Conservation (phyloP, 768 basidiomycete genomes). For the Termitomyces bulborhizus region DNA sequence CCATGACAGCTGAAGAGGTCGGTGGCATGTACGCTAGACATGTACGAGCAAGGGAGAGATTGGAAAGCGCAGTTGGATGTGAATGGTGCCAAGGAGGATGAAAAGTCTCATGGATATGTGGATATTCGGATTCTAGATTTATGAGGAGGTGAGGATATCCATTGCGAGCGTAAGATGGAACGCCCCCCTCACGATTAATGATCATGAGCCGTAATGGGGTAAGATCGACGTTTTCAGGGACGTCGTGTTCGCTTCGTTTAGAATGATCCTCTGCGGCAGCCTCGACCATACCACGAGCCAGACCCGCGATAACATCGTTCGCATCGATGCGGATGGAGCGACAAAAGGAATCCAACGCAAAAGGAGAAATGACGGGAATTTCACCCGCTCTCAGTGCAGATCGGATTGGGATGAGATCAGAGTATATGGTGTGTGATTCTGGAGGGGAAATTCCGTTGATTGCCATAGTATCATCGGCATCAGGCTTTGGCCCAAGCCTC, state of each 20-base stretch:
- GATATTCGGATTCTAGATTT: slow-evolving; percentile 85
- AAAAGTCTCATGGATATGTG: slow-evolving; percentile 84
- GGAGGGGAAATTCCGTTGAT: slow-evolving; percentile 38
- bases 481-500: slow-evolving; percentile 72
- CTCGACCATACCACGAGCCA: slow-evolving; percentile 82
- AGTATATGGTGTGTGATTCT: slow-evolving; percentile 74
- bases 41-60: slow-evolving; percentile 76
- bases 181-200: slow-evolving; percentile 93
- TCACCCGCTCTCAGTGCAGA: slow-evolving; percentile 90
- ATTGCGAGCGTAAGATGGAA: slow-evolving; percentile 93
- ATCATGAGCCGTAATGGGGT: slow-evolving; percentile 96
- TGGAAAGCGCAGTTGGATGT: slow-evolving; percentile 82
- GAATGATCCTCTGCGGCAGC: slow-evolving; percentile 27
- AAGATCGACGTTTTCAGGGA: slow-evolving; percentile 62
- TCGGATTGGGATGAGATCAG: slow-evolving; percentile 78
- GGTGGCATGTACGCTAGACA: slow-evolving; percentile 93
- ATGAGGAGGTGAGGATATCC: slow-evolving; percentile 95
- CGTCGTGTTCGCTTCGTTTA: slow-evolving; percentile 25
- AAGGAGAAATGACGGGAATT: slow-evolving; percentile 92
- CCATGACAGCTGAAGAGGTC: slow-evolving; percentile 91
- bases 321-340: slow-evolving; percentile 80
- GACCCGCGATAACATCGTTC: slow-evolving; percentile 83
- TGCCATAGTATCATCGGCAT: slow-evolving; percentile 24
- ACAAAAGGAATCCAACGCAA: slow-evolving; percentile 88
- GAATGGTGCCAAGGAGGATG: slow-evolving; percentile 65